Evolutionary conservation across 2,329 filamentous ascomycete species (phyloP), one percentile per base, ranked within the genome.

Genomic region (Botrytis tulipae): DNA sequence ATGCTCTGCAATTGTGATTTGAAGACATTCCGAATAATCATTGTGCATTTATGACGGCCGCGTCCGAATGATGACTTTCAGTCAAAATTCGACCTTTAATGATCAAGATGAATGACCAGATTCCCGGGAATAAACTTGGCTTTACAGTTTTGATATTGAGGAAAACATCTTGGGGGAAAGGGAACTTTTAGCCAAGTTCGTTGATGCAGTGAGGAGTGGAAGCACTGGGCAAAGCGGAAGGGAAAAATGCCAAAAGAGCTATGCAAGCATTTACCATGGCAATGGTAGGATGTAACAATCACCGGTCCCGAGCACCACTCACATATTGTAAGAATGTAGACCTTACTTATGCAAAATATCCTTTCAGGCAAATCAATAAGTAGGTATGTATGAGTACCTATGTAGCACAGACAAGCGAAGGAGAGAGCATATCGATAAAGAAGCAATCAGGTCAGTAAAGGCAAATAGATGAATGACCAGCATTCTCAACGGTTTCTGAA

Each of bases 201-300:
- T 22, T 65, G 29, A 29, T n/a, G n/a, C 7, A 37, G 42, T 51
- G 25, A 60, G 40, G n/a, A 46, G 59, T 37, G 35, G 32, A 40
- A 62, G 25, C 44, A 35, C 35, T 71, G 59, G 35, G 35, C 25
- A 16, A 62, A 37, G 42, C 44, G 20, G 42, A 44, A 48, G 46
- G 54, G 35, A 9, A 40, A 40, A 32, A 44, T 20, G 20, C 57
- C 35, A 66, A 65, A 32, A 40, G 37, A 32, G 46, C 40, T 4
- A 54, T 71, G 59, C 70, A 71, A 44, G 70, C 70, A 72, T 72
- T 40, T 72, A 72, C 70, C 70, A 72, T 72, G 70, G 48, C 51
- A 40, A 32, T 72, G 70, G 70, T 59, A 72, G 67, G 67, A 59
- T 70, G 67, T 61, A 70, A 60, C 67, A 46, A 61, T 60, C 20